Evolutionary conservation across 2,329 filamentous ascomycete genomes (phyloP).

Genomic region (Nigrospora sphaerica): DNA sequence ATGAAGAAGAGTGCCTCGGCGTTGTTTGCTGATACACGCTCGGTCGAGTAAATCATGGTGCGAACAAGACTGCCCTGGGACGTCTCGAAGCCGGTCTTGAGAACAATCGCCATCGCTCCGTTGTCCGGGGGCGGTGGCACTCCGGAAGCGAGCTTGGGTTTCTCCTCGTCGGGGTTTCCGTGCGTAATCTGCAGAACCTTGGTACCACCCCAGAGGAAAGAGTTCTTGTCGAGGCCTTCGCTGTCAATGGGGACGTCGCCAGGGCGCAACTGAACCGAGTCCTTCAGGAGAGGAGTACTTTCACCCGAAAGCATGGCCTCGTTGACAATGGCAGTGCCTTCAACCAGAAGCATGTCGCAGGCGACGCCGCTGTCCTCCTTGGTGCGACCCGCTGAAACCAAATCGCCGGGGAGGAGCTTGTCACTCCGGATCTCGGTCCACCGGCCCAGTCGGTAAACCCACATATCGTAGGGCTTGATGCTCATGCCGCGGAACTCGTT

Average conservation of each 20-base stretch:
- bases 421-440: constrained; percentile 90
- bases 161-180: constrained; percentile 68
- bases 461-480: constrained; percentile 96
- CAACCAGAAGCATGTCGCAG: constrained; percentile 92
- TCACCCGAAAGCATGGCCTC: constrained; percentile 99
- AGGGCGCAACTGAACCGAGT: constrained; percentile 87
- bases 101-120: constrained; percentile 86
- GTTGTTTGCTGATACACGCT: constrained; percentile 98
- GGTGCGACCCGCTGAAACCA: constrained; percentile 85
- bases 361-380: constrained; percentile 97
- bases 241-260: constrained; percentile 73
- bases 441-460: constrained; percentile 78
- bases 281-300: constrained; percentile 93
- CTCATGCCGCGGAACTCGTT: constrained; percentile 98
- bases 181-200: constrained; percentile 96
- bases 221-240: constrained; percentile 91
- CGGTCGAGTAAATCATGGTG: constrained; percentile 99
- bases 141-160: constrained; percentile 64
- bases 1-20: constrained; percentile 96
- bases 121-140: constrained; percentile 84
- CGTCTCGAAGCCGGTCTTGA: constrained; percentile 97
- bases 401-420: constrained; percentile 83
- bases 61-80: constrained; percentile 95
- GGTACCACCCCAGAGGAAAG: constrained; percentile 93
- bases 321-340: constrained; percentile 95